These are phyloP conservation scores for Telfairia occidentalis DNA, from an alignment of 331 rosid genomes.

Conservation along the genomic window DNA sequence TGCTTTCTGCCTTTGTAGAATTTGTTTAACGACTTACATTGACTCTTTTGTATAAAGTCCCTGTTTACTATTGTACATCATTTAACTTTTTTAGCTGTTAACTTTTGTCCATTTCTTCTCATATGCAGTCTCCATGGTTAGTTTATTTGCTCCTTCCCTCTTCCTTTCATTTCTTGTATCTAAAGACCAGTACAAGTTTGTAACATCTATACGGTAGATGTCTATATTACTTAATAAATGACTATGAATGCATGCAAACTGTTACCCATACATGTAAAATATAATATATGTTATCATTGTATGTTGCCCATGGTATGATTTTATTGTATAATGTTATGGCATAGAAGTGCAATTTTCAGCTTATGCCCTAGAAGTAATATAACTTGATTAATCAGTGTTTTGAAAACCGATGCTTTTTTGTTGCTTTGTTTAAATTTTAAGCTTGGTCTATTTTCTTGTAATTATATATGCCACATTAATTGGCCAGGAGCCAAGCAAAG, in stretches of 20 bases:
- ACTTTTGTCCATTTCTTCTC: background rate
- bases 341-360: background rate
- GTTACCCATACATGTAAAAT: background rate
- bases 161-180: background rate
- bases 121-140: background rate
- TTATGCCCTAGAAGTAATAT: background rate
- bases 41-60: background rate
- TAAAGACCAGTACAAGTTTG: background rate
- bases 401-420: background rate
- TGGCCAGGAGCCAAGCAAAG: constrained; percentile 48
- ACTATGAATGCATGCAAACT: background rate
- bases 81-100: background rate
- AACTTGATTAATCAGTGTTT: background rate
- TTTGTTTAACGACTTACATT: background rate
- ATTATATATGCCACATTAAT: background rate
- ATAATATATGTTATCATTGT: background rate
- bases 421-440: background rate
- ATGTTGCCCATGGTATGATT: background rate
- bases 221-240: background rate
- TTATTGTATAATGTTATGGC: background rate
- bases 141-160: background rate
- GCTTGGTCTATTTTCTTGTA: background rate
- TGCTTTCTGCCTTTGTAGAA: background rate
- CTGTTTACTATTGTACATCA: background rate
- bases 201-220: background rate